These are phyloP conservation scores for Microstegium vimineum DNA, from an alignment of 176 grass and related monocot species.

Conservation along the genomic window DNA sequence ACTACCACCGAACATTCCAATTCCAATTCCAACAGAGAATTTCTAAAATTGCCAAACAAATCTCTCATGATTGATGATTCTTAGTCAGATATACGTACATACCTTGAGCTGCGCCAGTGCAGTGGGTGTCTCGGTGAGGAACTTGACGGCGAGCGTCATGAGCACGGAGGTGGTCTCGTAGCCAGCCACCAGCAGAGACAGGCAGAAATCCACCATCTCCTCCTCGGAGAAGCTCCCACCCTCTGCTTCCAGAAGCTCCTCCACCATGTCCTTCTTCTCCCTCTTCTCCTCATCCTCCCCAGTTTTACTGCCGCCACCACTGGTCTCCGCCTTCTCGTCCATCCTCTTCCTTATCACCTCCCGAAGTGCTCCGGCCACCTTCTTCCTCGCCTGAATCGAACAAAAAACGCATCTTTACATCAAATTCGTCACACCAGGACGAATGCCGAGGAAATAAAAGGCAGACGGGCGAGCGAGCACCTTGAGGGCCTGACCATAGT, in stretches of 20 bases:
- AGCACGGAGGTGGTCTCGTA: constrained; percentile 92
- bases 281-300: neutral
- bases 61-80: neutral
- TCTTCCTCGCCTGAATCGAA: constrained; percentile 70
- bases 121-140: constrained; percentile 73
- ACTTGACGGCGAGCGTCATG: constrained; percentile 92
- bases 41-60: neutral
- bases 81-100: neutral
- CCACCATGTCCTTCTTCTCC: constrained; percentile 83
- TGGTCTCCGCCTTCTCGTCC: constrained; percentile 32
- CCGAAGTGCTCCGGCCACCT: constrained; percentile 76
- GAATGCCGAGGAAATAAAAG: neutral
- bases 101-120: constrained; percentile 71
- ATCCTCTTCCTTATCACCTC: constrained; percentile 80
- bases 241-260: constrained; percentile 70
- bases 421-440: neutral
- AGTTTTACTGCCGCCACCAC: neutral
- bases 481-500: constrained; percentile 91
- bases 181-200: constrained; percentile 78
- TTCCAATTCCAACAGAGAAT: constrained; percentile 19
- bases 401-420: neutral
- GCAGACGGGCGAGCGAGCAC: constrained; percentile 27
- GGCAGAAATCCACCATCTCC: constrained; percentile 93
- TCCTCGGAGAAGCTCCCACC: constrained; percentile 73
- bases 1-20: constrained; percentile 11